phyloP scores from a whole-genome alignment of 2,329 filamentous ascomycete genomes.

The Trichoderma semiorbis region DNA sequence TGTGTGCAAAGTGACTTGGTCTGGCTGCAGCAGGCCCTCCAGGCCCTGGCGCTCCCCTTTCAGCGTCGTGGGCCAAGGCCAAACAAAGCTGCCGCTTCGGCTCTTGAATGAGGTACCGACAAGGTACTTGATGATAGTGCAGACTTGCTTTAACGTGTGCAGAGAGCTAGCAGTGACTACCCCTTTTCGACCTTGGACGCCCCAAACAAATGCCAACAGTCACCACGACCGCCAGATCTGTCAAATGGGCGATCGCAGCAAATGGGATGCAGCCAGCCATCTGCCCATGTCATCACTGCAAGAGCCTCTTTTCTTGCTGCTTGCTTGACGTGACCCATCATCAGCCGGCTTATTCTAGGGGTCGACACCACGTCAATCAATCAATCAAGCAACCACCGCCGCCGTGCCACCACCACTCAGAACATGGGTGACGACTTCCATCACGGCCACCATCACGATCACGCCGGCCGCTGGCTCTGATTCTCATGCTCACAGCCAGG shows the following conservation, averaged over 20 bases:
- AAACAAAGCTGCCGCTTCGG: conserved; percentile 8
- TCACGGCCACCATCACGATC: background rate
- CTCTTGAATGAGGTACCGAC: background rate
- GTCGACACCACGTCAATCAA: background rate
- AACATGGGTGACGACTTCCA: background rate
- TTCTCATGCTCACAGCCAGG: conserved; percentile 8
- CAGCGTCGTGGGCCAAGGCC: background rate
- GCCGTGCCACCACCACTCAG: background rate
- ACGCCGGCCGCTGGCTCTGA: conserved; percentile 1
- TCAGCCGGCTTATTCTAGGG: background rate
- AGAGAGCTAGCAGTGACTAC: background rate
- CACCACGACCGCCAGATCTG: conserved; percentile 4
- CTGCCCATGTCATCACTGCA: background rate
- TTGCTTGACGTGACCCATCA: background rate
- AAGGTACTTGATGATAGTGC: background rate
- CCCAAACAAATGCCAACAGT: background rate
- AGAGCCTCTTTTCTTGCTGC: background rate
- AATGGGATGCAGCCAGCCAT: conserved; percentile 5
- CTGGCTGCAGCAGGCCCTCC: background rate
- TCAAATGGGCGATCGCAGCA: conserved; percentile 13
- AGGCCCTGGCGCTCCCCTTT: background rate
- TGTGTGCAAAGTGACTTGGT: conserved; percentile 6
- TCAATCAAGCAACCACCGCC: background rate
- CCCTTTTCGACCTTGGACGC: background rate
- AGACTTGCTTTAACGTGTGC: background rate